These are phyloP conservation scores for Leptographium radiaticola DNA, from an alignment of 2,329 filamentous ascomycete genomes.

Conservation along the genomic window DNA sequence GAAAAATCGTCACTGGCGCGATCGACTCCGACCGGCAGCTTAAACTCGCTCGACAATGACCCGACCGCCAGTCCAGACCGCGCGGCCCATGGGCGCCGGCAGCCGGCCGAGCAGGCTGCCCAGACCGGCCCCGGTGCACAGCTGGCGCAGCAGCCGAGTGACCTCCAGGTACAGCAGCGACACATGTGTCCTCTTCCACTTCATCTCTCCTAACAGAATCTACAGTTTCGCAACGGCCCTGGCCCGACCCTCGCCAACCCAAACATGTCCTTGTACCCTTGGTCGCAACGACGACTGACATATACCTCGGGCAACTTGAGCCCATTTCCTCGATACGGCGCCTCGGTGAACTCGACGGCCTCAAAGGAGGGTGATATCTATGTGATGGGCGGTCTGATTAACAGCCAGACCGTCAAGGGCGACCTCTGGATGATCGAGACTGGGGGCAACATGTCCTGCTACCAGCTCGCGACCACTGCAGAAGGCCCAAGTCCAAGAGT, in stretches of 20 bases:
- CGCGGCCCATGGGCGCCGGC: constrained; percentile 43
- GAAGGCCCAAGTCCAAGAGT: constrained; percentile 93
- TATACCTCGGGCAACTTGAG: constrained; percentile 72
- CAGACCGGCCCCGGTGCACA: constrained; percentile 25
- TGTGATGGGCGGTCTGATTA: constrained; percentile 92
- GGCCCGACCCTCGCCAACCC: constrained; percentile 36
- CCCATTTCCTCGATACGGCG: constrained; percentile 92
- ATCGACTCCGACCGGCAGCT: constrained; percentile 63
- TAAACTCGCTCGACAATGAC: constrained; percentile 57
- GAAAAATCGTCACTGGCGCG: constrained; percentile 42
- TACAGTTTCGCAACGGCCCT: constrained; percentile 43
- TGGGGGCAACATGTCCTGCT: constrained; percentile 75
- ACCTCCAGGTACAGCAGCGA: constrained; percentile 7
- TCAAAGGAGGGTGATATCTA: constrained; percentile 97
- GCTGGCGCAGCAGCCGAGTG: constrained; percentile 12
- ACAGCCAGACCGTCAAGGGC: constrained; percentile 89
- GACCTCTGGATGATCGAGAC: constrained; percentile 97
- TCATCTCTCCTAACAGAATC: background rate
- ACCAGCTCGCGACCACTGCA: constrained; percentile 79
- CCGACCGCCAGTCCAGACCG: constrained; percentile 49
- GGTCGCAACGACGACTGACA: constrained; percentile 81
- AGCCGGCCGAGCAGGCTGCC: constrained; percentile 31
- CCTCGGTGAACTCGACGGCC: constrained; percentile 81
- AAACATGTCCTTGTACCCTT: constrained; percentile 81
- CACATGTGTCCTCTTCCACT: background rate